Conservation (phyloP, 805 yeast species). For the Lachancea cidri region DNA sequence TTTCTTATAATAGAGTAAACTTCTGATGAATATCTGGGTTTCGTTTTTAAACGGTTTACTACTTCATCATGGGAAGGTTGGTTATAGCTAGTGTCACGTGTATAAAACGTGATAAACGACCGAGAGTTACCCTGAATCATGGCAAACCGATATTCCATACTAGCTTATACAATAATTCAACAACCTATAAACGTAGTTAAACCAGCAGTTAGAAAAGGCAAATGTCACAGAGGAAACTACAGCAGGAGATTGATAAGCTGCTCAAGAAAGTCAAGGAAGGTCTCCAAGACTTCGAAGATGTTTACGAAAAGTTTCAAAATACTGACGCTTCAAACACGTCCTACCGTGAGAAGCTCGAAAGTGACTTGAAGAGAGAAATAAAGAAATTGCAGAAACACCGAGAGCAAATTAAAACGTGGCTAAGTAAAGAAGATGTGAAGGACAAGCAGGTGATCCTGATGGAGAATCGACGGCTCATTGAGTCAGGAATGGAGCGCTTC, state of each 20-base stretch:
- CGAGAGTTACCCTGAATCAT: not conserved
- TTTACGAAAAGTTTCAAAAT: constrained; percentile 77
- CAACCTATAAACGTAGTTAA: not conserved
- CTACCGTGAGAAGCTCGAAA: constrained; percentile 89
- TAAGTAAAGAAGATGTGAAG: constrained; percentile 84
- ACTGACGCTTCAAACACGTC: constrained; percentile 65
- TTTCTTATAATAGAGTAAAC: too few species aligned
- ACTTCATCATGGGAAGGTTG: too few species aligned
- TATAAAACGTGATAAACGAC: not conserved
- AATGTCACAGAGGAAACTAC: constrained; percentile 45
- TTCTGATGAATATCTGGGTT: too few species aligned
- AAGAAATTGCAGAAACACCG: constrained; percentile 89
- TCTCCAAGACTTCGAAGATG: constrained; percentile 72
- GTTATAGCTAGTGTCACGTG: too few species aligned
- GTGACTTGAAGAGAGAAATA: constrained; percentile 89
- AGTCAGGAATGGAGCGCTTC: constrained; percentile 88
- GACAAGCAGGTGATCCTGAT: constrained; percentile 70
- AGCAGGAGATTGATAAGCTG: constrained; percentile 84
- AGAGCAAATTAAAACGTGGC: constrained; percentile 94
- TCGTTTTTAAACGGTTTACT: too few species aligned
- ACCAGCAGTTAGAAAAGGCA: not conserved
- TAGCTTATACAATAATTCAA: not conserved
- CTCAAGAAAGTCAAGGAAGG: constrained; percentile 93
- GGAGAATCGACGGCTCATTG: constrained; percentile 69
- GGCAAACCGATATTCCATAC: not conserved